These are phyloP conservation scores for Jasminum sambac DNA, from an alignment of 257 asterid genomes.

Conservation along the genomic window DNA sequence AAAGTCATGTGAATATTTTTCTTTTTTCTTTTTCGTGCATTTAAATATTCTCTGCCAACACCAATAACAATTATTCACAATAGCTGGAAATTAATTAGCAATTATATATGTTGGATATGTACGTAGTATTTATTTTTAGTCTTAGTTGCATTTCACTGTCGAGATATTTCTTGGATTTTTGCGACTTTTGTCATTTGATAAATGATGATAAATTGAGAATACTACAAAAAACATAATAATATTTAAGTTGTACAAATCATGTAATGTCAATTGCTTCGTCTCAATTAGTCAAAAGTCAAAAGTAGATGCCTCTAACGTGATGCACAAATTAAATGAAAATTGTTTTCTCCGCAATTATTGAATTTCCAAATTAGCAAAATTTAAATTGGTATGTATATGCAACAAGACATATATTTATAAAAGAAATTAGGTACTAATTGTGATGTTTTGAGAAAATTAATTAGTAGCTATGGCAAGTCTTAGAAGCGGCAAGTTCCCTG, in stretches of 20 bases:
- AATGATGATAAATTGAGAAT: conserved; percentile 13
- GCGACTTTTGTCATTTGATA: background rate
- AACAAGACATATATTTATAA: background rate
- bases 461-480: too few species aligned
- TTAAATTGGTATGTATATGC: background rate
- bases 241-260: too few species aligned
- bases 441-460: too few species aligned
- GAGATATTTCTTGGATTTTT: background rate
- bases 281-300: background rate
- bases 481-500: too few species aligned
- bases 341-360: background rate
- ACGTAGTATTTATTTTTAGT: background rate
- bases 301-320: conserved; percentile 1
- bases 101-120: background rate
- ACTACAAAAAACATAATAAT: background rate
- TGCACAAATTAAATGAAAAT: background rate
- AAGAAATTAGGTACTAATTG: too few species aligned
- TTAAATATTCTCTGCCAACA: conserved; percentile 19
- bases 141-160: conserved; percentile 7
- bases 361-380: background rate
- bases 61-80: conserved; percentile 18
- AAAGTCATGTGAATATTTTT: conserved; percentile 6
- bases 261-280: background rate
- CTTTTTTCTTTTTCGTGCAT: background rate
- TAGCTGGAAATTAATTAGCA: conserved; percentile 21